phyloP scores from a whole-genome alignment of 164 flowering plant genomes.

The Stephania japonica region DNA sequence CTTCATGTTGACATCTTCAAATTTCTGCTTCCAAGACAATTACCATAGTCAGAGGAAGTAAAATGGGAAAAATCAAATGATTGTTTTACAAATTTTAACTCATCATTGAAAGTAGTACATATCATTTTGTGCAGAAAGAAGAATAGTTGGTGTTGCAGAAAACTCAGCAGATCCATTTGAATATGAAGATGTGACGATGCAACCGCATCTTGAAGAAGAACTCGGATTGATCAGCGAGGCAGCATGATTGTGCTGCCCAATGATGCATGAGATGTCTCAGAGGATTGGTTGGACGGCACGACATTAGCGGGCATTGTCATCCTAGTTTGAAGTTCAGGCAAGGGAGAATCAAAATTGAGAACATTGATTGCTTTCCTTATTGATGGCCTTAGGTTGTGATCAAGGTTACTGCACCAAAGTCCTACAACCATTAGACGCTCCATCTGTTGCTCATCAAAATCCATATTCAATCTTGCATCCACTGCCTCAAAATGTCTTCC shows the following conservation, averaged over 20 bases:
- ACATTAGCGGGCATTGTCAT: conserved; percentile 7
- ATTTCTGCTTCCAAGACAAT: background rate
- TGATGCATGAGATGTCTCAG: conserved; percentile 3
- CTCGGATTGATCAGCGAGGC: background rate
- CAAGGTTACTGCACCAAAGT: conserved; percentile 36
- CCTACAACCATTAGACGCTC: conserved; percentile 30
- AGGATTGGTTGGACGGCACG: background rate
- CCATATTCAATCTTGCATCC: conserved; percentile 12
- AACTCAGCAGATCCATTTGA: background rate
- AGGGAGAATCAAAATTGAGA: conserved; percentile 10
- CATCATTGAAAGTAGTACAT: background rate
- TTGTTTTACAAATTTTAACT: background rate
- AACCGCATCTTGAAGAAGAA: background rate
- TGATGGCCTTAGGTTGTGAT: conserved; percentile 22
- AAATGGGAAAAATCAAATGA: too few species aligned
- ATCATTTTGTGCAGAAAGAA: conserved; percentile 1
- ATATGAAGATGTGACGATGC: background rate
- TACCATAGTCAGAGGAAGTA: too few species aligned
- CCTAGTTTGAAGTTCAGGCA: conserved; percentile 12
- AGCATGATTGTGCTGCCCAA: background rate
- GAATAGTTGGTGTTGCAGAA: conserved; percentile 1
- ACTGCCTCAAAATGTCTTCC: conserved; percentile 17
- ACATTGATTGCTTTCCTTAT: conserved; percentile 21
- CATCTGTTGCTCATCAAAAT: conserved; percentile 19
- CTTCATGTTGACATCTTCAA: background rate